Percentiles rank a stretch among this genome's conserved stretches.
These are phyloP conservation scores for Calonectria fujianensis DNA, from an alignment of 2,329 filamentous ascomycete genomes.

Conservation along the genomic window DNA sequence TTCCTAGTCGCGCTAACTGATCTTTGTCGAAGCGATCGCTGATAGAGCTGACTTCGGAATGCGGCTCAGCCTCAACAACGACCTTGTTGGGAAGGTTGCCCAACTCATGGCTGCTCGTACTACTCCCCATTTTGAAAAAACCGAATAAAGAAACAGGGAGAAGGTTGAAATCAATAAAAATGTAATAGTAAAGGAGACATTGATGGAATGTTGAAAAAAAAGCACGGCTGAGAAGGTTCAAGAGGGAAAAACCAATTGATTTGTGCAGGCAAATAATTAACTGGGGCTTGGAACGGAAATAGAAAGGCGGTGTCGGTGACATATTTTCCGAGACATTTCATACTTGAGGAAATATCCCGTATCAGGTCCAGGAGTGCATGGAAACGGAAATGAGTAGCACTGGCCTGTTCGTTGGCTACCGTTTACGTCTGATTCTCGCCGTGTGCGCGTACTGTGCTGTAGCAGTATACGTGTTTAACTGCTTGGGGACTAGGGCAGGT, in stretches of 20 bases:
- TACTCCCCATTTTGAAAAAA: conserved; percentile 46
- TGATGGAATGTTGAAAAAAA: conserved; percentile 5
- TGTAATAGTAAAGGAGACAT: neutral
- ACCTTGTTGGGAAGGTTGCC: conserved; percentile 48
- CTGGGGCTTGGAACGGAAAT: neutral
- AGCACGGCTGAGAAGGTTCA: neutral
- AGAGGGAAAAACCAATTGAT: neutral
- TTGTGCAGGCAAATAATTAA: neutral
- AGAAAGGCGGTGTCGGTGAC: neutral
- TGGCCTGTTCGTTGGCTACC: neutral
- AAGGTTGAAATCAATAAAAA: conserved; percentile 10
- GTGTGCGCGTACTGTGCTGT: conserved; percentile 16
- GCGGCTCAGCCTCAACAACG: conserved; percentile 43
- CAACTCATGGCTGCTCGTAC: conserved; percentile 51
- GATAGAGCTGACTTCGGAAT: conserved; percentile 42
- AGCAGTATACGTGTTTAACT: conserved; percentile 8
- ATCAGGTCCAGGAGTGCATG: conserved; percentile 3
- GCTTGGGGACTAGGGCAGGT: conserved; percentile 1
- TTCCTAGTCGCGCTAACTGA: conserved; percentile 55
- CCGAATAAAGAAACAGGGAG: neutral
- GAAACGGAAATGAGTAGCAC: conserved; percentile 1
- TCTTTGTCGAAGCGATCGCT: conserved; percentile 49
- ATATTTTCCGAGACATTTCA: neutral
- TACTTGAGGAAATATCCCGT: neutral
- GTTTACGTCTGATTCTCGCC: neutral